Conservation (phyloP, 2,329 filamentous ascomycete genomes). For the Dothidotthia symphoricarpi region DNA sequence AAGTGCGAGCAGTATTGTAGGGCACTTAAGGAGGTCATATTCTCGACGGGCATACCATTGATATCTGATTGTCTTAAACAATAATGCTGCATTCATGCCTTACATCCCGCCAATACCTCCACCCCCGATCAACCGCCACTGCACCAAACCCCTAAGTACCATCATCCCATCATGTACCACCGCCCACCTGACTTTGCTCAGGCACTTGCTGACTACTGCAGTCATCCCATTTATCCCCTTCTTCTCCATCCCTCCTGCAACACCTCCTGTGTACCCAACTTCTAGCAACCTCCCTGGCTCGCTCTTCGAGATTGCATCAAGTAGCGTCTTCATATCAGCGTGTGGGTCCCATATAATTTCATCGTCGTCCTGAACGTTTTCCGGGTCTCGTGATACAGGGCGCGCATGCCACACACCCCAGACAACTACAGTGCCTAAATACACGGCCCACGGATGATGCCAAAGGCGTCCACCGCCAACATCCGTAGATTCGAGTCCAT, state of each 20-base stretch:
- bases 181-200: constrained; percentile 60
- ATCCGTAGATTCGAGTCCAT: constrained; percentile 41
- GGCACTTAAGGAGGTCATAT: no score
- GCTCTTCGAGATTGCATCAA: constrained; percentile 44
- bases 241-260: constrained; percentile 46
- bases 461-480: constrained; percentile 54
- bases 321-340: constrained; percentile 50
- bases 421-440: constrained; percentile 57
- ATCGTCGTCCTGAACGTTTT: constrained; percentile 42
- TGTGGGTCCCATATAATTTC: constrained; percentile 54
- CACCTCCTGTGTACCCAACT: constrained; percentile 11
- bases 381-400: constrained; percentile 16
- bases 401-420: constrained; percentile 57
- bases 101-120: constrained; percentile 19
- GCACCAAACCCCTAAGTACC: constrained; percentile 49
- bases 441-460: constrained; percentile 63
- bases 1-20: constrained; percentile 22
- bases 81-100: no score
- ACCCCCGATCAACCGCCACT: constrained; percentile 41
- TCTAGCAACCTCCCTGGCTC: constrained; percentile 39
- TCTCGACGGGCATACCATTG: no score
- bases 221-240: constrained; percentile 55
- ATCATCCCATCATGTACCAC: constrained; percentile 62
- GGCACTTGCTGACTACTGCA: constrained; percentile 55
- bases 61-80: no score